Evolutionary conservation across 2,329 filamentous ascomycete species (phyloP).

Genomic region (Tricladium varicosporioides): DNA sequence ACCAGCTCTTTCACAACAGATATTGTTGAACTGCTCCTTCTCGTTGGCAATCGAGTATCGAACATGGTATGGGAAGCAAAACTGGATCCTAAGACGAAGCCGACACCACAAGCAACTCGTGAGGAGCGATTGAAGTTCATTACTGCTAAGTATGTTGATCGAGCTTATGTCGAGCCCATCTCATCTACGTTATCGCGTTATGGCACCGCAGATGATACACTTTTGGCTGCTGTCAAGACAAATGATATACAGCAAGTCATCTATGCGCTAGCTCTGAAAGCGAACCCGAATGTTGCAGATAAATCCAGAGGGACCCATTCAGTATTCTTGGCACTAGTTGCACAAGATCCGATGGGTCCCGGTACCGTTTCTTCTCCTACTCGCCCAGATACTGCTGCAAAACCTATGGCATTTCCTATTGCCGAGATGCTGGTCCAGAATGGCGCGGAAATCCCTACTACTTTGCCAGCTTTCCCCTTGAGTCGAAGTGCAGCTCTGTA

Average conservation of each 20-base stretch:
- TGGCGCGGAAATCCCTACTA: slow-evolving; percentile 78
- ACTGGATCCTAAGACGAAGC: slow-evolving; percentile 71
- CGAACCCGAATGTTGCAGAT: slow-evolving; percentile 84
- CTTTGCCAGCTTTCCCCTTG: slow-evolving; percentile 78
- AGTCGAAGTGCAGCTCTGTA: slow-evolving; percentile 79
- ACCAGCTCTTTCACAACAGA: slow-evolving; percentile 96
- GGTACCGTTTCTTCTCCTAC: slow-evolving; percentile 46
- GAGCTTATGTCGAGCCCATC: slow-evolving; percentile 75
- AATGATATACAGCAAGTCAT: slow-evolving; percentile 94
- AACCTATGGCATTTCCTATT: slow-evolving; percentile 73
- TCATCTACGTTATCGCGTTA: slow-evolving; percentile 74
- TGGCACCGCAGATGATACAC: slow-evolving; percentile 77
- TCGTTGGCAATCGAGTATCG: slow-evolving; percentile 89
- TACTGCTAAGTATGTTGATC: slow-evolving; percentile 88
- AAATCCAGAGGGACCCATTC: slow-evolving; percentile 85
- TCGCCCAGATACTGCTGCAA: slow-evolving; percentile 39
- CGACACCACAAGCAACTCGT: slow-evolving; percentile 71
- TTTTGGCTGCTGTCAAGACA: slow-evolving; percentile 90
- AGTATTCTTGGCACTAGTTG: slow-evolving; percentile 86
- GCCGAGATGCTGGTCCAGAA: slow-evolving; percentile 93
- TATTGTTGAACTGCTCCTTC: slow-evolving; percentile 88
- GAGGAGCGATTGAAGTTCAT: slow-evolving; percentile 95
- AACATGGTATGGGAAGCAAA: slow-evolving; percentile 96
- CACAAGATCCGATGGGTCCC: slow-evolving; percentile 85
- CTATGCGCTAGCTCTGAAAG: slow-evolving; percentile 81